Conservation (phyloP, 176 grass and related monocot species). For the Oryza coarctata region DNA sequence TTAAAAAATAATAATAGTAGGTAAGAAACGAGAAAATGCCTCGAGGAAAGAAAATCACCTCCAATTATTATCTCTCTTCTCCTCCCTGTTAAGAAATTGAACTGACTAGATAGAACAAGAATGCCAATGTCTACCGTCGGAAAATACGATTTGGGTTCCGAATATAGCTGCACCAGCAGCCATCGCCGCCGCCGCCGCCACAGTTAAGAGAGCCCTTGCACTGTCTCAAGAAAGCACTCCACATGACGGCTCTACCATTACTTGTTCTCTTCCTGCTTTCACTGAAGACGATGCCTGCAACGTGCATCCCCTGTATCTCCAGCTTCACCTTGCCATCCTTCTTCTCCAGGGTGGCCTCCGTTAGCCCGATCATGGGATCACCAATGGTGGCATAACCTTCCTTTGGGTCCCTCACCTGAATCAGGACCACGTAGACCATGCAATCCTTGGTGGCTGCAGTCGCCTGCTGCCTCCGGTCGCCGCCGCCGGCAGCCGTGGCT, state of each 20-base stretch:
- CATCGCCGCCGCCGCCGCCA: neutral
- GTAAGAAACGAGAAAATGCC: too few species aligned
- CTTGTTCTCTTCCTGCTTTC: neutral
- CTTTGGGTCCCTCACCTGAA: constrained; percentile 63
- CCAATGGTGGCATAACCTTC: constrained; percentile 45
- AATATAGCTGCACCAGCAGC: constrained; percentile 17
- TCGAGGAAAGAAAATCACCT: too few species aligned
- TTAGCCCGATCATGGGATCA: constrained; percentile 60
- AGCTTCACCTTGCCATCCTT: constrained; percentile 25
- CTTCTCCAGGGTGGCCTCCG: constrained; percentile 40
- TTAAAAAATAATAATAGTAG: too few species aligned
- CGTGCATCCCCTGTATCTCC: constrained; percentile 39
- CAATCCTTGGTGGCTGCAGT: constrained; percentile 12
- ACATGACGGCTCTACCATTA: constrained; percentile 40
- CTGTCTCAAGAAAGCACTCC: constrained; percentile 48
- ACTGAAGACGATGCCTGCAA: constrained; percentile 52
- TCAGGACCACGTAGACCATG: constrained; percentile 51
- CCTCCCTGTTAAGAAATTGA: too few species aligned
- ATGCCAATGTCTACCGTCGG: constrained; percentile 8
- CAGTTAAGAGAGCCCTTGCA: constrained; percentile 5
- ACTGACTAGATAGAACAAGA: too few species aligned
- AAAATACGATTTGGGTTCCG: constrained; percentile 48
- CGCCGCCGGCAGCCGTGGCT: neutral
- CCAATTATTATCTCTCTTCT: too few species aligned
- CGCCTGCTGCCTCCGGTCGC: neutral